Conservation (phyloP, 345 rosid species). For the Lenwebbia sp. region DNA sequence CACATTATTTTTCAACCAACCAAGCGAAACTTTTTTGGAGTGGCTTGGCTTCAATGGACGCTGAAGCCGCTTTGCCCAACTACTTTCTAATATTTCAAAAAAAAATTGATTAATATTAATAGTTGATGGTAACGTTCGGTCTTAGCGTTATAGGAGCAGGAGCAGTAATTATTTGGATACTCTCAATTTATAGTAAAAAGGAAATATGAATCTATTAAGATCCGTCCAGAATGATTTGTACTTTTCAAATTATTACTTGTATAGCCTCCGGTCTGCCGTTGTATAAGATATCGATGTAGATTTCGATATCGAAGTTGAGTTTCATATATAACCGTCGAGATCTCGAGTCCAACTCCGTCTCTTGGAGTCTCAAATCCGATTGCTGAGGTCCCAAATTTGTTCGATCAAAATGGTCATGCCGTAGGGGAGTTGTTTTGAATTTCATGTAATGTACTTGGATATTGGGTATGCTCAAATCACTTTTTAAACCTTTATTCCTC, state of each 20-base stretch:
- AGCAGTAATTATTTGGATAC: neutral
- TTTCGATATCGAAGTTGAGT: fast-evolving
- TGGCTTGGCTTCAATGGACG: neutral
- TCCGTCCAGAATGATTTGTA: neutral
- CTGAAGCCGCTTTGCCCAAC: neutral
- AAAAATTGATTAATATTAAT: neutral
- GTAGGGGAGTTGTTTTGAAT: too few species aligned
- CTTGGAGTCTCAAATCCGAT: too few species aligned
- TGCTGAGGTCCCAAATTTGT: too few species aligned
- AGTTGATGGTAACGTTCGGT: neutral
- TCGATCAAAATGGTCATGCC: too few species aligned
- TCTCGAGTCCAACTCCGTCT: too few species aligned
- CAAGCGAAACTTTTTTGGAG: neutral
- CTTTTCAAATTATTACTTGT: too few species aligned
- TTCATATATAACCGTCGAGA: neutral
- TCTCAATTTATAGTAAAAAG: neutral
- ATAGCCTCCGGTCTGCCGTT: fast-evolving
- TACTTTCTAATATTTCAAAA: neutral
- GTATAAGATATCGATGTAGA: fast-evolving
- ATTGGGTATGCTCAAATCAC: too few species aligned
- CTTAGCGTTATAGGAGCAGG: neutral
- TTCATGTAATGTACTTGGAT: too few species aligned
- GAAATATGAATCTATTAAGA: neutral
- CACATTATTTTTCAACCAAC: neutral
- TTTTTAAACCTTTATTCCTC: too few species aligned